Conservation (phyloP, 768 basidiomycete species). For the Boletus sensibilis region DNA sequence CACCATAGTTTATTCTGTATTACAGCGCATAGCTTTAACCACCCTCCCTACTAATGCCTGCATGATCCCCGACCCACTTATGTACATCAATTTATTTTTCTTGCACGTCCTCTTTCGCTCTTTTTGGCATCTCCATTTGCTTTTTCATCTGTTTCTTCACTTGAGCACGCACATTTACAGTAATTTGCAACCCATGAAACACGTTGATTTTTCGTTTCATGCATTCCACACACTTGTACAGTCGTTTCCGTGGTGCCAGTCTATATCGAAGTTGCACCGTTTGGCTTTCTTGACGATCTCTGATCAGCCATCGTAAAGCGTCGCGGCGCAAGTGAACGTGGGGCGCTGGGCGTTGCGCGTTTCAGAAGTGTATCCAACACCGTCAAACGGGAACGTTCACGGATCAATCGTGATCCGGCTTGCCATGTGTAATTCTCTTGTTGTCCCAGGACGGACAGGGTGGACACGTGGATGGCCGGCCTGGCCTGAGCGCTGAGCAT, state of each 20-base stretch:
- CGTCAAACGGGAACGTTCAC: no score
- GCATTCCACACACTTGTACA: no score
- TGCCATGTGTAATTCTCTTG: neutral
- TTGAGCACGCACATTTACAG: neutral
- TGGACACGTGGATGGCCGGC: no score
- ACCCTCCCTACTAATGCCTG: slow-evolving; percentile 5
- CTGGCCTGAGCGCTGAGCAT: no score
- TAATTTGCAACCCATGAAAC: slow-evolving; percentile 4
- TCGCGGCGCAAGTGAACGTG: neutral
- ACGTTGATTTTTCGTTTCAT: neutral
- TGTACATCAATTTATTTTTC: slow-evolving; percentile 5
- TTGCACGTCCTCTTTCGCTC: slow-evolving; percentile 2
- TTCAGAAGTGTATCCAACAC: neutral
- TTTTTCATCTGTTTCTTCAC: neutral
- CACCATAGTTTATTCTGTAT: slow-evolving; percentile 15
- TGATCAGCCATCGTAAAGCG: neutral
- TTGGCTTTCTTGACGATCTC: no score
- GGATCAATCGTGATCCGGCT: no score
- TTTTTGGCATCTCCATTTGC: neutral
- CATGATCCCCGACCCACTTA: neutral
- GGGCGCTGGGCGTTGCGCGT: neutral
- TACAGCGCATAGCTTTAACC: neutral
- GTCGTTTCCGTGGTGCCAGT: no score
- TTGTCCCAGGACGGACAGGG: no score
- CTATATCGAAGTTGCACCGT: no score